Conservation (phyloP, 768 basidiomycete species). For the Amyloporia xantha region DNA sequence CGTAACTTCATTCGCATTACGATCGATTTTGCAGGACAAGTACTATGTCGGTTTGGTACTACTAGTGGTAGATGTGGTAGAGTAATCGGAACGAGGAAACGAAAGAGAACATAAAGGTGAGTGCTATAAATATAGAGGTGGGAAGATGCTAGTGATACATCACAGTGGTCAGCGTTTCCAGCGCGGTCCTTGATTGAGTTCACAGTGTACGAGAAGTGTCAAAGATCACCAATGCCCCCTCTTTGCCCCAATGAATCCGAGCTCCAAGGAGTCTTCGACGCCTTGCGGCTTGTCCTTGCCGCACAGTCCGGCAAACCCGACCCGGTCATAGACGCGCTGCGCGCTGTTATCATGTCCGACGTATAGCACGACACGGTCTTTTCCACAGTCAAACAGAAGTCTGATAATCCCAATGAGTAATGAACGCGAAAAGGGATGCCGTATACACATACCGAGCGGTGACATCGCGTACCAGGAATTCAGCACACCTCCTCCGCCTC, state of each 20-base stretch:
- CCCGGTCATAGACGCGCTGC: constrained; percentile 44
- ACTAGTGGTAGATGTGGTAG: too few relatives aligned
- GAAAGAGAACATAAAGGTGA: not conserved
- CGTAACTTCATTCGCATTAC: too few relatives aligned
- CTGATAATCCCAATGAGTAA: constrained; percentile 23
- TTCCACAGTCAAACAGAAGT: constrained; percentile 35
- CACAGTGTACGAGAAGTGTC: not conserved
- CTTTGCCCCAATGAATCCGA: constrained; percentile 42
- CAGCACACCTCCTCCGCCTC: constrained; percentile 43
- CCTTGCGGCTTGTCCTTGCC: constrained; percentile 31
- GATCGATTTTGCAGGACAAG: too few relatives aligned
- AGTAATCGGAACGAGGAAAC: too few relatives aligned
- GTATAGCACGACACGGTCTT: constrained; percentile 46
- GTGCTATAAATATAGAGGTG: not conserved
- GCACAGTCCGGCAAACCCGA: constrained; percentile 45
- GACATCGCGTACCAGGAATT: constrained; percentile 43
- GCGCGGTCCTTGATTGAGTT: not conserved
- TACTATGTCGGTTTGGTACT: too few relatives aligned
- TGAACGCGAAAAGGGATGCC: not conserved
- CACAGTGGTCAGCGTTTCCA: not conserved
- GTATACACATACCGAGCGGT: constrained; percentile 32
- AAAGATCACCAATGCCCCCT: constrained; percentile 47
- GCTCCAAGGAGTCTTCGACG: constrained; percentile 44
- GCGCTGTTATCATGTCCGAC: constrained; percentile 48
- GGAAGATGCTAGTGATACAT: not conserved